Base-by-base conservation (phyloP, 331 rosid genomes). In the Acacia pycnantha region DNA sequence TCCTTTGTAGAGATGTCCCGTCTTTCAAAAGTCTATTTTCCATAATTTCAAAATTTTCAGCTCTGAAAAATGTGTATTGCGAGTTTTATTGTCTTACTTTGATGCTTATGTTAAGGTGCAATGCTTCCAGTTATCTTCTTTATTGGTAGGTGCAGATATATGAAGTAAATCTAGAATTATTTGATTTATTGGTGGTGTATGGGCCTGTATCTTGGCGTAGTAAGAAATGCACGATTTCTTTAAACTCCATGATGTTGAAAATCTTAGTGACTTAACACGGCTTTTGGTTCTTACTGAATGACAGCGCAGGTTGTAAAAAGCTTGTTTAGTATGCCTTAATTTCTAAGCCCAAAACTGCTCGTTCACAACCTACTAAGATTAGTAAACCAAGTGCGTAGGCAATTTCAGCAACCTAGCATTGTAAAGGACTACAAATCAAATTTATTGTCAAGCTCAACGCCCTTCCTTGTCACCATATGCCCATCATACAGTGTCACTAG, bases 141-240 rank as follows among this genome's bases (percentile, higher is more conserved):
- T 66, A 11, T n/a, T 95, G 98, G 98, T 95, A 91, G 47, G 97
- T 84, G 76, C 76, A 84, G 27, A 80, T 50, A 54, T 40, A 73
- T 56, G 77, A 82, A 26, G 73, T 33, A 21, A 37, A 69, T 69
- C 44, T 77, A 54, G 21, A 76, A 69, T 35, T 66, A 24, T 78
- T 73, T 82, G 27, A 44, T 73, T 44, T 21, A 51, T 76, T 14
- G 77, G 41, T 21, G 50, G 64, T 70, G 43, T 41, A 21, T 61
- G 59, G 76, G 65, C 67, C 74, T 27, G 51, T 67, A 40, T 33
- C 58, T 8, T 74, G 9, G 71, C 68, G 44, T 29, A 73, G 67
- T 67, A 66, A 44, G 67, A 50, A 64, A 65, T 70, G 68, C 19
- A 10, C 11, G 35, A 73, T 44, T 48, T 62, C 54, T 79, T 73